Evolutionary conservation across 2,329 filamentous ascomycete genomes (phyloP).

Genomic region (Verticillium zaregamsianum): DNA sequence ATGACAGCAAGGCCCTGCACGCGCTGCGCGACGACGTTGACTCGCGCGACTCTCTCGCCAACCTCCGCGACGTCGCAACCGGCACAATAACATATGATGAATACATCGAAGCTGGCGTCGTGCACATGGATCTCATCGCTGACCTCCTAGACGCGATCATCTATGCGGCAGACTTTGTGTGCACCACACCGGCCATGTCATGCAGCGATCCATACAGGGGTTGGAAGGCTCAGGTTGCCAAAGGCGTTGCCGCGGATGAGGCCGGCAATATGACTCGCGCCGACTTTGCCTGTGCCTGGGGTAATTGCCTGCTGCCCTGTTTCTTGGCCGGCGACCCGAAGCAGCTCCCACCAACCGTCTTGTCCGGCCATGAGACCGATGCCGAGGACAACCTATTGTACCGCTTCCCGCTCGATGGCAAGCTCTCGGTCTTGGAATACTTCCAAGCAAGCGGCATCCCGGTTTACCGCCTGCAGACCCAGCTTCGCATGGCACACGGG

Average conservation of each 20-base stretch:
- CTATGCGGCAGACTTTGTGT: constrained; percentile 15
- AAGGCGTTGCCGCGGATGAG: constrained; percentile 17
- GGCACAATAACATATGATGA: neutral
- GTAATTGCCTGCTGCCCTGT: constrained; percentile 16
- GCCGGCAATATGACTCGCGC: constrained; percentile 14
- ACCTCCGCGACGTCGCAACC: neutral
- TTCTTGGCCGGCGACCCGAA: constrained; percentile 16
- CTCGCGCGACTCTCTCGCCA: neutral
- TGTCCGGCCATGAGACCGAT: neutral
- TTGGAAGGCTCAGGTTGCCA: neutral
- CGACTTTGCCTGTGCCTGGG: constrained; percentile 18
- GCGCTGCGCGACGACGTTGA: neutral
- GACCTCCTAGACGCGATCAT: constrained; percentile 15
- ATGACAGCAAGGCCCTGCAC: neutral
- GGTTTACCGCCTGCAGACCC: constrained; percentile 11
- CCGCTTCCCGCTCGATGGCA: constrained; percentile 3
- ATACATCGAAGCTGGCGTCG: neutral
- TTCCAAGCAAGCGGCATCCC: constrained; percentile 11
- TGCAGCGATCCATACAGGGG: neutral
- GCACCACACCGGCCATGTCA: constrained; percentile 2
- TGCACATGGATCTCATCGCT: constrained; percentile 2
- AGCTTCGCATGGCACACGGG: constrained; percentile 16
- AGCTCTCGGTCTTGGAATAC: constrained; percentile 10
- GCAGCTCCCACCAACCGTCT: constrained; percentile 10
- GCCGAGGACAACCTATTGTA: constrained; percentile 4